Percentiles rank a stretch among this genome's conserved stretches.
These are phyloP conservation scores for Claviceps arundinis DNA, from an alignment of 2,329 filamentous ascomycete genomes.

Conservation along the genomic window DNA sequence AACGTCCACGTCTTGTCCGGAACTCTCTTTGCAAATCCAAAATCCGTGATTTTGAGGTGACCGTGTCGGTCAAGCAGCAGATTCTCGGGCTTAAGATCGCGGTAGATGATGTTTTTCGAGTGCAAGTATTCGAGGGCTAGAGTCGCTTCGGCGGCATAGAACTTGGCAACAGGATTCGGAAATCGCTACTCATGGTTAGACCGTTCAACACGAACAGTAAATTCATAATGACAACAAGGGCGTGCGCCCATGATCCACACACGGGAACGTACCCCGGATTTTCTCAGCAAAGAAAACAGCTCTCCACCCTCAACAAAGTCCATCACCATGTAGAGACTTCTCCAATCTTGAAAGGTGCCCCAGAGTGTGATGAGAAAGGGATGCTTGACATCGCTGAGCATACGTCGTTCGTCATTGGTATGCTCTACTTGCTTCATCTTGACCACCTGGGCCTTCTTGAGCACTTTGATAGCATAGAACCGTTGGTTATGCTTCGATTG, in stretches of 20 bases:
- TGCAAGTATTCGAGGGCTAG: constrained; percentile 92
- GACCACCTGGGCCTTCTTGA: constrained; percentile 97
- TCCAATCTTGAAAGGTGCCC: constrained; percentile 94
- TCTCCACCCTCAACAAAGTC: constrained; percentile 98
- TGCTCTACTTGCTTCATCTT: constrained; percentile 99
- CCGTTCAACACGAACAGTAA: background rate
- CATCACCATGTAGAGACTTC: constrained; percentile 99
- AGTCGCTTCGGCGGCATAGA: constrained; percentile 96
- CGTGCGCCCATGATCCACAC: background rate
- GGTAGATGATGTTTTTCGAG: constrained; percentile 90
- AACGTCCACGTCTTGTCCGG: constrained; percentile 99
- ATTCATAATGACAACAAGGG: background rate
- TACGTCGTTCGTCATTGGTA: constrained; percentile 92
- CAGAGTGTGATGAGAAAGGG: constrained; percentile 95
- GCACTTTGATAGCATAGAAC: constrained; percentile 95
- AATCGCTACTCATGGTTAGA: constrained; percentile 55
- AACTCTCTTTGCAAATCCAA: constrained; percentile 95
- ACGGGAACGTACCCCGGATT: constrained; percentile 59
- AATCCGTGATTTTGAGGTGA: constrained; percentile 94
- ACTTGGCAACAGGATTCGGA: constrained; percentile 96
- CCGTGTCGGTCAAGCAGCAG: constrained; percentile 82
- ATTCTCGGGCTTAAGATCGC: constrained; percentile 93
- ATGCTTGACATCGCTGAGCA: constrained; percentile 95
- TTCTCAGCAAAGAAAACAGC: constrained; percentile 85
- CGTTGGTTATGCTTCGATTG: constrained; percentile 97